Evolutionary conservation across 2,329 filamentous ascomycete genomes (phyloP).

Genomic region (Sclerotinia nivalis): DNA sequence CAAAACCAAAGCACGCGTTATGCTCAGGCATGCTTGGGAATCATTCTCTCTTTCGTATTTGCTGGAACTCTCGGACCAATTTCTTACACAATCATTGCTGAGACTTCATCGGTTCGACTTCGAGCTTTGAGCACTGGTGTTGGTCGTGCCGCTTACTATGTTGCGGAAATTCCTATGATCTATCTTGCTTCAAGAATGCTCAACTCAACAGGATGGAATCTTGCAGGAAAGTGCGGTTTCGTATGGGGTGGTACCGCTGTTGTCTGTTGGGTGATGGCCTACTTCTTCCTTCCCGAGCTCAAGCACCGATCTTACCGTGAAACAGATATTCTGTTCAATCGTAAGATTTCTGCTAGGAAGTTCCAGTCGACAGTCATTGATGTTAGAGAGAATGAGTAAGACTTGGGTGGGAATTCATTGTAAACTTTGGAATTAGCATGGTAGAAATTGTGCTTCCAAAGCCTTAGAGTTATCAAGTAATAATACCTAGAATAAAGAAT

Average conservation of each 20-base stretch:
- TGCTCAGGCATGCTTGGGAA: constrained; percentile 62
- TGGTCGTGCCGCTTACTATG: constrained; percentile 63
- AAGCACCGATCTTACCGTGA: constrained; percentile 55
- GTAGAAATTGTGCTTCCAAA: too few species aligned
- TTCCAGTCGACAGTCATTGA: constrained; percentile 57
- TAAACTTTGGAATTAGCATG: too few species aligned
- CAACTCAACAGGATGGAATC: constrained; percentile 49
- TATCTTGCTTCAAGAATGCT: constrained; percentile 63
- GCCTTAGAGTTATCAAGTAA: too few species aligned
- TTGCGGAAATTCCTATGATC: constrained; percentile 66
- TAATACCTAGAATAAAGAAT: too few species aligned
- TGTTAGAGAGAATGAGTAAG: constrained; percentile 62
- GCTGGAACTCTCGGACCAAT: constrained; percentile 61
- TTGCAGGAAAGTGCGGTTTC: constrained; percentile 59
- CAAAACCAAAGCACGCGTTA: constrained; percentile 45
- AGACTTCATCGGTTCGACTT: constrained; percentile 65
- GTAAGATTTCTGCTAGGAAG: constrained; percentile 42
- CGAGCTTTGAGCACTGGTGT: constrained; percentile 65
- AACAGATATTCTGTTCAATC: constrained; percentile 51
- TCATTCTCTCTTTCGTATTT: constrained; percentile 67
- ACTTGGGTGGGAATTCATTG: too few species aligned
- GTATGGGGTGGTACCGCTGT: constrained; percentile 60
- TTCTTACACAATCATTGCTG: constrained; percentile 67
- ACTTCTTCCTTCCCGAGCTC: constrained; percentile 59
- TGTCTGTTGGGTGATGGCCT: constrained; percentile 51